Evolutionary conservation across 768 basidiomycete species (phyloP).

Genomic region (Rhodotorula paludigena): DNA sequence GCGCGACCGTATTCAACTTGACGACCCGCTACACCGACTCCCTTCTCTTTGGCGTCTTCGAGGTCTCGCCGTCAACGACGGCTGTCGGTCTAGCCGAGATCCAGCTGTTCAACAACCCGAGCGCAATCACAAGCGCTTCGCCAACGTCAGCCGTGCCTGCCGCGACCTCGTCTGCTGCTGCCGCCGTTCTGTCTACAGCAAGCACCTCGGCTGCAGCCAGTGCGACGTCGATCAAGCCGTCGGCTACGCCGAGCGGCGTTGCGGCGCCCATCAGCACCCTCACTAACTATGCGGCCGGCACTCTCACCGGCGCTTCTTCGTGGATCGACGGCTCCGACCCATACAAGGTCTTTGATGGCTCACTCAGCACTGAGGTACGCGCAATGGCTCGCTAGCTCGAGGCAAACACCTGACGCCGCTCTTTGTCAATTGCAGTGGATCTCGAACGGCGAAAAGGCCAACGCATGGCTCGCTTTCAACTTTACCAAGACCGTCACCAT

Average conservation of each 20-base stretch:
- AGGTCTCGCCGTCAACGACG: not conserved
- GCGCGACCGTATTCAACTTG: conserved; percentile 22
- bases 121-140: no score
- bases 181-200: no score
- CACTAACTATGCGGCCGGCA: not conserved
- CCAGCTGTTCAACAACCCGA: conserved; percentile 12
- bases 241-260: no score
- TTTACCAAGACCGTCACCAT: conserved; percentile 4
- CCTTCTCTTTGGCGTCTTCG: not conserved
- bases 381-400: not conserved
- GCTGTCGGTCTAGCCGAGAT: conserved; percentile 17
- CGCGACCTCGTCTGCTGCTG: no score
- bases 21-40: conserved; percentile 1
- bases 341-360: not conserved
- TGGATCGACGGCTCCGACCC: not conserved
- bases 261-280: no score
- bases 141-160: no score
- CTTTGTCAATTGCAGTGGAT: no score
- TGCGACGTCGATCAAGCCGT: no score
- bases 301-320: not conserved
- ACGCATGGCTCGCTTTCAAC: conserved; percentile 4
- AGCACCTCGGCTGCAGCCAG: no score
- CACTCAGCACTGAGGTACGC: not conserved
- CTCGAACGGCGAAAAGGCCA: not conserved
- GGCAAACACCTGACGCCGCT: not conserved